Evolutionary conservation across 352 stramenopile genomes (phyloP), one percentile per base, ranked within the genome.

Genomic region (Phytophthora europaea): DNA sequence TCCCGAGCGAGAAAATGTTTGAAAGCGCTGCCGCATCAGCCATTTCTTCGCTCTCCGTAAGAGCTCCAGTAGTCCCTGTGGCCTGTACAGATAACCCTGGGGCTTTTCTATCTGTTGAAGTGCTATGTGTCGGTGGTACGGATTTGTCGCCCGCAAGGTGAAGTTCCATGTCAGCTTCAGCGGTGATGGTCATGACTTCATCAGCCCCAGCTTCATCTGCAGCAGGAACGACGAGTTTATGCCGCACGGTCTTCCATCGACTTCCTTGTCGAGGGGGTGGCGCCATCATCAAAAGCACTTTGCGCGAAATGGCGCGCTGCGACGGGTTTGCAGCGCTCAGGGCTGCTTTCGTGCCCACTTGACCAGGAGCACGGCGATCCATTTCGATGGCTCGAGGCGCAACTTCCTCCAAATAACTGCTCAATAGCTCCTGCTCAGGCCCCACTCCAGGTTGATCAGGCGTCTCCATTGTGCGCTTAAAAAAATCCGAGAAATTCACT

Each of bases 1-100:
- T 93, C 1, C 83, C 82, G 9, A 91, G 79, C 3, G 78, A 77
- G 53, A 93, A 91, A 18, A 91, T 90, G 53, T 91, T 89, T 12
- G 80, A 76, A 6, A 91, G 65, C 26, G 81, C 55, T 0, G 81
- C 80, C 0, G 73, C 64, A 10, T 80, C 68, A 2, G 34, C 26
- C 16, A 26, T 60, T 8, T 71, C 54, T 2, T 71, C 55, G 22
- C 26, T 58, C 18, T 64, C 22, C 45, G 16, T 28, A 16, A 69
- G 43, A 7, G 34, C 23, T 43, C 36, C 62, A 33, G 43, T 31
- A 43, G 18, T 7, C 28, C 4, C 40, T 26, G 59, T 15, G 34
- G 63, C 52, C 20, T 70, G 57, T 2, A 47, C 26, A 6, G 38
- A 22, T 16, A 50, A 20, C 13, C 28, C 20, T n/a, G 18, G 36